Conservation (phyloP, 805 yeast genomes). For the Sugiyamaella floridensis region DNA sequence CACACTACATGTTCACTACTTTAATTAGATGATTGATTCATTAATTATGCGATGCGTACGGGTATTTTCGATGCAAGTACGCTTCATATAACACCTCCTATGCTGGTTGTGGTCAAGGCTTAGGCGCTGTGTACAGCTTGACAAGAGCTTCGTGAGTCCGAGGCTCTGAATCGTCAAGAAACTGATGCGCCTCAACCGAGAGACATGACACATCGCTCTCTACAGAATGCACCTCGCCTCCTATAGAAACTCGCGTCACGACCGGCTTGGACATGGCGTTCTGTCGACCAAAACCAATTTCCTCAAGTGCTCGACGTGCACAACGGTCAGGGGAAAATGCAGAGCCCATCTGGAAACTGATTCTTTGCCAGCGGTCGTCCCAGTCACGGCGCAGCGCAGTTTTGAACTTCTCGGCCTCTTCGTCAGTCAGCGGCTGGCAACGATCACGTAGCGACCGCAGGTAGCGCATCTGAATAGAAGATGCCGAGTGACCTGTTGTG, state of each 20-base stretch:
- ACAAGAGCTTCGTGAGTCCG: background rate
- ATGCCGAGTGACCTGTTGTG: constrained; percentile 36
- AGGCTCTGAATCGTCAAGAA: background rate
- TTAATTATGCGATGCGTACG: too few relatives aligned
- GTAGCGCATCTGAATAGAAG: constrained; percentile 43
- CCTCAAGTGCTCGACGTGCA: background rate
- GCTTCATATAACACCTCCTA: background rate
- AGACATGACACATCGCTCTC: background rate
- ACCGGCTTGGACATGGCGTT: background rate
- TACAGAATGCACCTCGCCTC: background rate
- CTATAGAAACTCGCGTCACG: background rate
- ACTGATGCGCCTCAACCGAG: background rate
- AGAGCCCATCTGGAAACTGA: constrained; percentile 24
- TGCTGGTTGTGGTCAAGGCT: background rate
- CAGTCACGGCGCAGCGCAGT: constrained; percentile 34
- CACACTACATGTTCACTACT: too few relatives aligned
- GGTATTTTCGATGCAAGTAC: background rate
- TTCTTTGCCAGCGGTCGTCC: constrained; percentile 37
- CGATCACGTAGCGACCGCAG: constrained; percentile 36
- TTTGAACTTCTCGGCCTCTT: constrained; percentile 31
- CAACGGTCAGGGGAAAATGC: constrained; percentile 15
- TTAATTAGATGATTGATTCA: too few relatives aligned
- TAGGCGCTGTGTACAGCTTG: background rate
- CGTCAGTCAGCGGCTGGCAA: constrained; percentile 31
- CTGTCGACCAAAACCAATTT: constrained; percentile 3